Conservation (phyloP, 192 early-diverging fungal species). For the Backusella mclennaniae region DNA sequence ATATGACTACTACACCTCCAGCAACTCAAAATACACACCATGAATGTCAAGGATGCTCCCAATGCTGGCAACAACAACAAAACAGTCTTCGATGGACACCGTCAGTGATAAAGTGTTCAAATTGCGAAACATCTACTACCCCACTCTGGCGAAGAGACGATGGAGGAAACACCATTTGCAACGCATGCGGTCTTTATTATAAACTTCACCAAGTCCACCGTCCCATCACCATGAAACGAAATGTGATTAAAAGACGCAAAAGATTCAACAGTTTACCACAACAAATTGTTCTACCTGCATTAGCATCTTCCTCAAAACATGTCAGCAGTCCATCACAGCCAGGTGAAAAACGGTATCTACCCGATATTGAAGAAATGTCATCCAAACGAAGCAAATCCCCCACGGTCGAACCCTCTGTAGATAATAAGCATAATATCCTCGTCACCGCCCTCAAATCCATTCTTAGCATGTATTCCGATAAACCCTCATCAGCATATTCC, state of each 20-base stretch:
- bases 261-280: constrained; percentile 31
- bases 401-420: neutral
- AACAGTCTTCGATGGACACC: constrained; percentile 5
- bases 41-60: constrained; percentile 5
- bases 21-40: neutral
- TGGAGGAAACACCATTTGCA: constrained; percentile 74
- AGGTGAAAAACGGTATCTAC: neutral
- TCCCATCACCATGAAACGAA: constrained; percentile 76
- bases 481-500: neutral
- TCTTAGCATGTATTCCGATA: neutral
- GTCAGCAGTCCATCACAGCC: neutral
- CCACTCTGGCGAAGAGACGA: constrained; percentile 81
- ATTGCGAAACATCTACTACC: constrained; percentile 84
- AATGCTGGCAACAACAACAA: neutral
- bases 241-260: constrained; percentile 74
- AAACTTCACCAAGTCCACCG: constrained; percentile 81
- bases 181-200: constrained; percentile 88
- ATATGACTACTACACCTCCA: neutral
- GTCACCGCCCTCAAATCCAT: neutral
- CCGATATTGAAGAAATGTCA: neutral
- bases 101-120: constrained; percentile 63
- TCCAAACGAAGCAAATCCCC: neutral
- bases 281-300: neutral
- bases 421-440: neutral
- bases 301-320: neutral